These are phyloP conservation scores for Salix exigua DNA, from an alignment of 345 rosid species.

Conservation along the genomic window DNA sequence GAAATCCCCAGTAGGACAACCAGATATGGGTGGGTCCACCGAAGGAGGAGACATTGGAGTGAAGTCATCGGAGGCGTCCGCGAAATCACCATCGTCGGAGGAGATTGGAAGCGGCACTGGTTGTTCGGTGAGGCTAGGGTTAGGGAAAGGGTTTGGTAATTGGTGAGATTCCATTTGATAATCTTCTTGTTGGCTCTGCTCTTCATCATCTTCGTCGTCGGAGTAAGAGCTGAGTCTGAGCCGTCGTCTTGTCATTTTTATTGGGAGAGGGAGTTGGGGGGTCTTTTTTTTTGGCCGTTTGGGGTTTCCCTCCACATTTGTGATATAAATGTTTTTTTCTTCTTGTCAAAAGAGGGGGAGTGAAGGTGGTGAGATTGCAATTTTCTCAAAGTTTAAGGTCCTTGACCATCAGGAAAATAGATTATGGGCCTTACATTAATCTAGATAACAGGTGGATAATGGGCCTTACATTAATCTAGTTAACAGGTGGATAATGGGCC, in stretches of 20 bases:
- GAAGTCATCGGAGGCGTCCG: conserved; percentile 48
- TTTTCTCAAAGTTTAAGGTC: no score
- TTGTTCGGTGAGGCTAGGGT: conserved; percentile 12
- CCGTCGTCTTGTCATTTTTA: conserved; percentile 56
- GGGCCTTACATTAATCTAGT: no score
- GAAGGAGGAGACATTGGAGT: conserved; percentile 38
- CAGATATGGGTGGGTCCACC: conserved; percentile 22
- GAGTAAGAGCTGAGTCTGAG: conserved; percentile 43
- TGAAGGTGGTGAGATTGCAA: no score
- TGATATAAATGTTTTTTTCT: background rate
- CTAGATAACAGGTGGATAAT: no score
- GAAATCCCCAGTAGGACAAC: conserved; percentile 42
- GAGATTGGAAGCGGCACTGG: conserved; percentile 37
- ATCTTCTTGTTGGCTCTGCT: background rate
- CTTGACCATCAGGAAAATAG: no score
- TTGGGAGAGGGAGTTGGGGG: background rate
- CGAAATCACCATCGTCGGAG: conserved; percentile 57
- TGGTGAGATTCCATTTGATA: background rate
- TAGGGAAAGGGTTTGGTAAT: conserved; percentile 23
- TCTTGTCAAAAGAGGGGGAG: background rate
- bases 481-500: no score
- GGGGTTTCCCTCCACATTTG: conserved; percentile 28
- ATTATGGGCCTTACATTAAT: no score
- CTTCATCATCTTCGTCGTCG: conserved; percentile 49
- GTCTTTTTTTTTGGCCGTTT: background rate